These are phyloP conservation scores for Medakamo hakoo DNA, from an alignment of 139 green algal species.

Conservation along the genomic window DNA sequence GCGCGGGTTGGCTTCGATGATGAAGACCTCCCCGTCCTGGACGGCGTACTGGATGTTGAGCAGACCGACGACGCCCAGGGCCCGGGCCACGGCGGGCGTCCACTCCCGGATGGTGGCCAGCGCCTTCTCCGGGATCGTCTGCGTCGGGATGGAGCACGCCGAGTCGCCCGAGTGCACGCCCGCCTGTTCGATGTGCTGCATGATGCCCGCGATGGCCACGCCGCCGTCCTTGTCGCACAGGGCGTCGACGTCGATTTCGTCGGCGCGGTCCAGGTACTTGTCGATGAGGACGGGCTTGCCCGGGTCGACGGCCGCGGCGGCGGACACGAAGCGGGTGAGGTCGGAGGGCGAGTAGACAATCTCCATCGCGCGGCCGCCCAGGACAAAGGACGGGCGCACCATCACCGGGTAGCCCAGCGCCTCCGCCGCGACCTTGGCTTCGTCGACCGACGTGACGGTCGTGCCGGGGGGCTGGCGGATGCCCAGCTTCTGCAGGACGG, in stretches of 20 bases:
- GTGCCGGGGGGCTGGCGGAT: conserved; percentile 73
- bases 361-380: conserved; percentile 96
- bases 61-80: conserved; percentile 84
- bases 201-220: conserved; percentile 93
- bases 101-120: conserved; percentile 59
- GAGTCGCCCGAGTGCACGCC: conserved; percentile 94
- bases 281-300: conserved; percentile 91
- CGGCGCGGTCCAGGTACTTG: conserved; percentile 73
- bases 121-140: conserved; percentile 67
- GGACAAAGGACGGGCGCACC: conserved; percentile 92
- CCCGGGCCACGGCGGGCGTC: conserved; percentile 70
- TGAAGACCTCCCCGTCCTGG: conserved; percentile 74
- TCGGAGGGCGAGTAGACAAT: conserved; percentile 82
- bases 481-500: conserved; percentile 49
- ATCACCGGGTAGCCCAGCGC: conserved; percentile 91
- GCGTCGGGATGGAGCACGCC: conserved; percentile 84
- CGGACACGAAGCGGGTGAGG: conserved; percentile 54
- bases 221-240: conserved; percentile 78
- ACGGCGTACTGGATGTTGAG: conserved; percentile 99
- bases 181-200: conserved; percentile 99
- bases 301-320: conserved; percentile 68
- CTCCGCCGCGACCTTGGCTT: conserved; percentile 60
- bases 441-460: conserved; percentile 34
- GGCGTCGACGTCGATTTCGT: conserved; percentile 96
- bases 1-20: conserved; percentile 97